A percentile compares a stretch with the other conserved stretches of the same genome.
Evolutionary conservation across 441 rosid genomes (phyloP).

Genomic region (Adansonia grandidieri): DNA sequence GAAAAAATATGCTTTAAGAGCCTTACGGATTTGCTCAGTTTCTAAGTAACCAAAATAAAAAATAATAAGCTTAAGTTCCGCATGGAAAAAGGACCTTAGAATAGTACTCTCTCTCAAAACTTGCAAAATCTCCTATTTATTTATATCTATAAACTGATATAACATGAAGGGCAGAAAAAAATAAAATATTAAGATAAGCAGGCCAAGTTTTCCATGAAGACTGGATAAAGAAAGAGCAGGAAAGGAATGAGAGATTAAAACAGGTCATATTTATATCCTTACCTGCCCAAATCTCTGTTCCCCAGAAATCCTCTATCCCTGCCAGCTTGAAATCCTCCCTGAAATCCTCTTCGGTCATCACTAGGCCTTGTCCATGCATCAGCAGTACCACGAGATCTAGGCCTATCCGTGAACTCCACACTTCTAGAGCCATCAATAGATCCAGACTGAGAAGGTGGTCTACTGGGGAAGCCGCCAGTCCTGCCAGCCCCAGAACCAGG

Average conservation of each 20-base stretch:
- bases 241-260: slow-evolving; percentile 2
- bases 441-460: slow-evolving; percentile 78
- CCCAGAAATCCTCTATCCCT: slow-evolving; percentile 80
- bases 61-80: neutral
- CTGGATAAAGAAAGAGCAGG: neutral
- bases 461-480: slow-evolving; percentile 52
- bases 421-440: slow-evolving; percentile 75
- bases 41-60: neutral
- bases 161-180: too few species aligned
- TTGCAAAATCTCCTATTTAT: neutral
- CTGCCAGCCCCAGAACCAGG: slow-evolving; percentile 85
- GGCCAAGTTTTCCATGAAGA: neutral
- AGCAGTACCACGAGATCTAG: slow-evolving; percentile 73
- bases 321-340: slow-evolving; percentile 63
- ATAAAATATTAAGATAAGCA: neutral
- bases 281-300: slow-evolving; percentile 76
- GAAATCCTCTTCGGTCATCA: slow-evolving; percentile 66
- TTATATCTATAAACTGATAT: neutral
- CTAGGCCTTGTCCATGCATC: slow-evolving; percentile 65
- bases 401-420: slow-evolving; percentile 69
- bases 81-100: neutral
- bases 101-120: neutral
- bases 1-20: neutral
- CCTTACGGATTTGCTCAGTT: neutral
- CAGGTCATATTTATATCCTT: slow-evolving; percentile 26